Percentiles rank a stretch among this genome's conserved stretches.
Conservation (phyloP, 2,329 filamentous ascomycete genomes). For the Xylariaceae sp. region DNA sequence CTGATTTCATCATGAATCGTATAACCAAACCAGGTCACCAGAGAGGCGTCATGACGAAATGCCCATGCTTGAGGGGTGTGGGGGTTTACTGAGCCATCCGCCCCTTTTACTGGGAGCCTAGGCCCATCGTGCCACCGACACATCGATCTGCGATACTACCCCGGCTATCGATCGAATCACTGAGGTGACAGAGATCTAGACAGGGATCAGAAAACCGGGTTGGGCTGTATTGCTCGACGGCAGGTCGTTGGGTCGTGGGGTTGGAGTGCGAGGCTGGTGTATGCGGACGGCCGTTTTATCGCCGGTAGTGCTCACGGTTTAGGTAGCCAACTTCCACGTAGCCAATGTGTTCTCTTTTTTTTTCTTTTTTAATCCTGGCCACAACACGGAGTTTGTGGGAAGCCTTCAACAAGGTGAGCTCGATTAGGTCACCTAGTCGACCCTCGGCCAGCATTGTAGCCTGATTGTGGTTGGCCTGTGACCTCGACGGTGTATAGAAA, state of each 20-base stretch:
- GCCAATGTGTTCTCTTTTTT: not conserved
- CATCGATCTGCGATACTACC: constrained; percentile 17
- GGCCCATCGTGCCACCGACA: constrained; percentile 9
- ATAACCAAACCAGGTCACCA: not conserved
- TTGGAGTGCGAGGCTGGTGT: constrained; percentile 17
- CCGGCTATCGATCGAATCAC: constrained; percentile 19
- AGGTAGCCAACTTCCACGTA: not conserved
- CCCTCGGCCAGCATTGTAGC: not conserved
- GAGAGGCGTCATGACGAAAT: not conserved
- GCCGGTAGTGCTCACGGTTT: constrained; percentile 14
- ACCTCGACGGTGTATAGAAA: not conserved
- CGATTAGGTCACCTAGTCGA: not conserved
- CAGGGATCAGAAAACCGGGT: constrained; percentile 16
- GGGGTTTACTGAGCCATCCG: constrained; percentile 5
- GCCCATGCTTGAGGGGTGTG: not conserved
- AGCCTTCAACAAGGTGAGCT: not conserved
- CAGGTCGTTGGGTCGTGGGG: constrained; percentile 17
- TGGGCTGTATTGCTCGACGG: constrained; percentile 15
- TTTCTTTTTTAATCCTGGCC: not conserved
- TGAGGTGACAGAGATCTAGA: constrained; percentile 14
- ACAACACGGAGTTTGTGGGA: not conserved
- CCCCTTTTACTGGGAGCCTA: constrained; percentile 9
- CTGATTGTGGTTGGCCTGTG: not conserved
- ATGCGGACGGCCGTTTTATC: constrained; percentile 22
- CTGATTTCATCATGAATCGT: not conserved